phyloP scores from a whole-genome alignment of 2,329 filamentous ascomycete genomes.

The Colletotrichum truncatum region DNA sequence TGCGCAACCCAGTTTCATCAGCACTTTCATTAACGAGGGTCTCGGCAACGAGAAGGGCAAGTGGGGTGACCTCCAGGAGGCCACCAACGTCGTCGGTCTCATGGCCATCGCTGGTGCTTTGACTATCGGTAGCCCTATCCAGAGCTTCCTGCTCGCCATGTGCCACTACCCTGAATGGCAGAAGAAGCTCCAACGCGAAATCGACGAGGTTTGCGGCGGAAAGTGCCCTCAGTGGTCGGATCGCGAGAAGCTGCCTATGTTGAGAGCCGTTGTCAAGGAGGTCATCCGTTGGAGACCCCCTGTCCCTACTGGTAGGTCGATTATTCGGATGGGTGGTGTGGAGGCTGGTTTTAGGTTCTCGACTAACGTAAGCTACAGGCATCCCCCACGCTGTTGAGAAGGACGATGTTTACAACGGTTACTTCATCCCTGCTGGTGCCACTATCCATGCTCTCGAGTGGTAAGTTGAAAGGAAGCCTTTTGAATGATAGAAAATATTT shows the following conservation, averaged over 20 bases:
- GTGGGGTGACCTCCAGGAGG: slow-evolving; percentile 46
- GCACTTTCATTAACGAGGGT: slow-evolving; percentile 47
- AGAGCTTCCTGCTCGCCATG: slow-evolving; percentile 42
- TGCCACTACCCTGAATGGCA: slow-evolving; percentile 44
- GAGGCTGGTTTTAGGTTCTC: background rate
- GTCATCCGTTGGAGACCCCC: slow-evolving; percentile 63
- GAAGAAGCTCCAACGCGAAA: slow-evolving; percentile 46
- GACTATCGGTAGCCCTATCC: slow-evolving; percentile 54
- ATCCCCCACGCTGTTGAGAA: slow-evolving; percentile 61
- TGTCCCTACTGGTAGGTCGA: slow-evolving; percentile 56
- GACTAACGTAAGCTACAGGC: slow-evolving; percentile 36
- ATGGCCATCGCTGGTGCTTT: slow-evolving; percentile 54
- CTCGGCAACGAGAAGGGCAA: slow-evolving; percentile 38
- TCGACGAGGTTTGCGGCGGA: slow-evolving; percentile 48
- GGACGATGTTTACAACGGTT: slow-evolving; percentile 62
- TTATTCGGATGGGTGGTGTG: no score
- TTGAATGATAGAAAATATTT: background rate
- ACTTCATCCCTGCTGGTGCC: slow-evolving; percentile 60
- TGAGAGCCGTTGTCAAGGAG: slow-evolving; percentile 52
- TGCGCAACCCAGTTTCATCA: slow-evolving; percentile 51
- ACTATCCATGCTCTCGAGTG: slow-evolving; percentile 54
- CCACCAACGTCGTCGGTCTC: slow-evolving; percentile 54
- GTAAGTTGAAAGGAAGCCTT: background rate
- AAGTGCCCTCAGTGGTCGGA: slow-evolving; percentile 53
- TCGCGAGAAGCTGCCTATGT: slow-evolving; percentile 45